Conservation (phyloP, 2,329 filamentous ascomycete genomes). For the Paraphoma chrysanthemicola region DNA sequence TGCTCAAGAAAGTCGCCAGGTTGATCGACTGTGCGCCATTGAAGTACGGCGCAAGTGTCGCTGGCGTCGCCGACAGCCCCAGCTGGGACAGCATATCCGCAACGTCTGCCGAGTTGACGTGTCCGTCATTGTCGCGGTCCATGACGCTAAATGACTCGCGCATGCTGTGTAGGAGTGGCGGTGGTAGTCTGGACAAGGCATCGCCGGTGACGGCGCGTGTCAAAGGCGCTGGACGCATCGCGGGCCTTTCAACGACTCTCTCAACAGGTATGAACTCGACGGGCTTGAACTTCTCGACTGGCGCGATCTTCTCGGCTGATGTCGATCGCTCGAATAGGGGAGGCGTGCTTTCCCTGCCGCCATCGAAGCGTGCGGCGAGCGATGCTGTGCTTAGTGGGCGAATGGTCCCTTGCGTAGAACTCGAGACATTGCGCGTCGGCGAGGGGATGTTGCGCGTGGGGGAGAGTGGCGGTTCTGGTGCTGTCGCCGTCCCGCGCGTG, state of each 20-base stretch:
- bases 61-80: slow-evolving; percentile 75
- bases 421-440: slow-evolving; percentile 29
- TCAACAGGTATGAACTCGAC: slow-evolving; percentile 53
- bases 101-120: slow-evolving; percentile 82
- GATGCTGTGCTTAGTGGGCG: slow-evolving; percentile 38
- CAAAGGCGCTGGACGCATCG: slow-evolving; percentile 32
- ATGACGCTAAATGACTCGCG: slow-evolving; percentile 93
- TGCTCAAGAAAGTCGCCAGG: slow-evolving; percentile 85
- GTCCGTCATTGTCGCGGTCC: slow-evolving; percentile 85
- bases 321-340: slow-evolving; percentile 16
- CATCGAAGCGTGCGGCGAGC: slow-evolving; percentile 48
- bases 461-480: slow-evolving; percentile 38
- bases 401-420: slow-evolving; percentile 25
- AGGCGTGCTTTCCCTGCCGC: slow-evolving; percentile 41
- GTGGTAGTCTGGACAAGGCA: slow-evolving; percentile 73
- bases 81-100: slow-evolving; percentile 86
- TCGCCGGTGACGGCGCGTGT: slow-evolving; percentile 35
- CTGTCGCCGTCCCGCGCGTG: slow-evolving; percentile 36
- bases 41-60: slow-evolving; percentile 82
- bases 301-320: slow-evolving; percentile 10
- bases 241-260: slow-evolving; percentile 13
- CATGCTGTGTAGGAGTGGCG: slow-evolving; percentile 83
- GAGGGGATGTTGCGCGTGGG: slow-evolving; percentile 34
- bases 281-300: slow-evolving; percentile 6
- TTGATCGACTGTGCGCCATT: slow-evolving; percentile 75